A percentile compares a stretch with the other conserved stretches of the same genome.
phyloP scores from a whole-genome alignment of 2,329 filamentous ascomycete species.

The Arthrinium puccinioides region DNA sequence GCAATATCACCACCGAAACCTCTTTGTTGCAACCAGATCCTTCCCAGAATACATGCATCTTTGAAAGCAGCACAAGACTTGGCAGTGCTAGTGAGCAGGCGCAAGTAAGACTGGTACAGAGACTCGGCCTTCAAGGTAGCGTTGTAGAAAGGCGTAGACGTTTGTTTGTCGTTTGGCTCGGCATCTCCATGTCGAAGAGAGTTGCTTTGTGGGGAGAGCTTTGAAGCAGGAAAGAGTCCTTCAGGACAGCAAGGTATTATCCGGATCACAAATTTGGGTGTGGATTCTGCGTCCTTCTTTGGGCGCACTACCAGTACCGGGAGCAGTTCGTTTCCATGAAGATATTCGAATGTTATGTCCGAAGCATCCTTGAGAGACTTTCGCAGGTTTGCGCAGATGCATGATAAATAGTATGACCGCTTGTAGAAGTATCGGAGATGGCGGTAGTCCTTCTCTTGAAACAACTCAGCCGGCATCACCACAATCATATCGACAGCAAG shows the following conservation, averaged over 20 bases:
- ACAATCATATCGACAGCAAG: conserved; percentile 75
- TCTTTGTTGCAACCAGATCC: conserved; percentile 83
- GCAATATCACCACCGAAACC: conserved; percentile 66
- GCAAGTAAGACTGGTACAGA: conserved; percentile 66
- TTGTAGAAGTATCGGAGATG: conserved; percentile 95
- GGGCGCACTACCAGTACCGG: conserved; percentile 53
- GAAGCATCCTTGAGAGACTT: conserved; percentile 45
- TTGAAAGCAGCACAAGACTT: conserved; percentile 66
- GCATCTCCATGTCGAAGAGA: conserved; percentile 55
- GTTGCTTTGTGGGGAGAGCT: conserved; percentile 63
- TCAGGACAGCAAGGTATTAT: conserved; percentile 70
- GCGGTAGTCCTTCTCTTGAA: conserved; percentile 91
- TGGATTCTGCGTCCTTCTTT: conserved; percentile 16
- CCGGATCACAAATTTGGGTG: conserved; percentile 49
- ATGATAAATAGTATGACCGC: conserved; percentile 83
- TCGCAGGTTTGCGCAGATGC: conserved; percentile 65
- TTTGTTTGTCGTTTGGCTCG: conserved; percentile 31
- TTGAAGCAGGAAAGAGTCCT: conserved; percentile 61
- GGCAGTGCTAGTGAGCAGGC: conserved; percentile 62
- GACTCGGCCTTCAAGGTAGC: conserved; percentile 73
- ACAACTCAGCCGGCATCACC: conserved; percentile 71
- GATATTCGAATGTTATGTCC: conserved; percentile 54
- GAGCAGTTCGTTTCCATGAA: conserved; percentile 69
- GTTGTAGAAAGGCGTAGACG: conserved; percentile 80
- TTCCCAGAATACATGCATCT: conserved; percentile 80